A percentile compares a stretch with the other conserved stretches of the same genome.
These are phyloP conservation scores for Picochlorum costavermella DNA, from an alignment of 139 green algal species.

Conservation along the genomic window DNA sequence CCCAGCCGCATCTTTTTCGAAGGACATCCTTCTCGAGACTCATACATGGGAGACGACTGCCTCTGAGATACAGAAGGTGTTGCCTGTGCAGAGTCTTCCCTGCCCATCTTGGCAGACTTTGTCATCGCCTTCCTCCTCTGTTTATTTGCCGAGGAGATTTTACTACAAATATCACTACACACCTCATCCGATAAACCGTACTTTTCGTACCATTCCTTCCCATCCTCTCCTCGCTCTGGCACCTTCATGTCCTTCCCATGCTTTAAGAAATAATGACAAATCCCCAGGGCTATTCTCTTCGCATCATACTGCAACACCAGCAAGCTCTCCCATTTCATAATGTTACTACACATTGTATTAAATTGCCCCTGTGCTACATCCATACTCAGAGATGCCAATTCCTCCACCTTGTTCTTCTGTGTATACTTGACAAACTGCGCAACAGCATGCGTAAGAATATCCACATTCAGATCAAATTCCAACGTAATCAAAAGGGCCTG, in stretches of 20 bases:
- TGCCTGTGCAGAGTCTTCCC: too few species aligned
- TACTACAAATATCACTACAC: constrained; percentile 1
- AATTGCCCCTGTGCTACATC: neutral
- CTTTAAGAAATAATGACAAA: constrained; percentile 26
- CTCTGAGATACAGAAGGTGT: too few species aligned
- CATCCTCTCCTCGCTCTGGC: neutral
- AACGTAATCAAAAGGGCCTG: constrained; percentile 24
- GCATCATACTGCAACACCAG: constrained; percentile 19
- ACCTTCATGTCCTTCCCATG: neutral
- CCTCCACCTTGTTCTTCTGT: neutral
- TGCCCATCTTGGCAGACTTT: too few species aligned
- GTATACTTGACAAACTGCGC: neutral
- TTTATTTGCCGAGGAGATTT: neutral
- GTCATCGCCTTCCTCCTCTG: neutral
- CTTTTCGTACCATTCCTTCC: constrained; percentile 20
- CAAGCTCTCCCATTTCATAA: constrained; percentile 14
- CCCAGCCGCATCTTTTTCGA: too few species aligned
- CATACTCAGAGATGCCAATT: neutral
- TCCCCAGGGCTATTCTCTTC: constrained; percentile 14
- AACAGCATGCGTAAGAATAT: constrained; percentile 6
- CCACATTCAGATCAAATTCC: constrained; percentile 37
- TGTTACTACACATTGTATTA: constrained; percentile 12
- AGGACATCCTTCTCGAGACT: too few species aligned
- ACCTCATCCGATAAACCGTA: constrained; percentile 14
- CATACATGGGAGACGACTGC: too few species aligned